Conservation (phyloP, 2,329 filamentous ascomycete species). For the Nemania sp. region DNA sequence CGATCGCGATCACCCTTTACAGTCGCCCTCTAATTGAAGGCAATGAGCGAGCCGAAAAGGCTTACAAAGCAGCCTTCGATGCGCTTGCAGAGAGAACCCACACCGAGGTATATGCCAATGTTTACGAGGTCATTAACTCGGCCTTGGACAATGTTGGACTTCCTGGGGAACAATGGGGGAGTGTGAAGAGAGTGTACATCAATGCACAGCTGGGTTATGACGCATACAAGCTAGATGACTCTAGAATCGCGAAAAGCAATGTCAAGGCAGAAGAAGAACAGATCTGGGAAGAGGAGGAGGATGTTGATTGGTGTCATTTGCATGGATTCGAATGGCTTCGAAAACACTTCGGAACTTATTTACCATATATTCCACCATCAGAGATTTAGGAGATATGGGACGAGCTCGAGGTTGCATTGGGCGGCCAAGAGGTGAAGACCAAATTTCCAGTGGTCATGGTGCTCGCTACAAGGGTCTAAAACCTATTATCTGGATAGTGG, state of each 20-base stretch:
- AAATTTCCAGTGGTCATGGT: conserved; percentile 39
- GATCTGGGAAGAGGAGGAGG: conserved; percentile 36
- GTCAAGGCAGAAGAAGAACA: conserved; percentile 36
- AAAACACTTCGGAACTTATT: conserved; percentile 37
- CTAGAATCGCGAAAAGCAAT: conserved; percentile 17
- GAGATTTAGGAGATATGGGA: conserved; percentile 37
- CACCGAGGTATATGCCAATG: conserved; percentile 1
- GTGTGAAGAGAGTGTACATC: conserved; percentile 40
- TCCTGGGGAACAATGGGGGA: conserved; percentile 34
- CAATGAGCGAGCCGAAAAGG: conserved; percentile 23
- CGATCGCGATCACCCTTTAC: conserved; percentile 43
- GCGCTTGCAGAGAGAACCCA: conserved; percentile 8
- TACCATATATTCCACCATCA: conserved; percentile 30
- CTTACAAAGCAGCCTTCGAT: conserved; percentile 31
- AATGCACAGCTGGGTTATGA: conserved; percentile 27
- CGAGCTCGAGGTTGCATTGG: conserved; percentile 36
- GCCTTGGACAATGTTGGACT: conserved; percentile 36
- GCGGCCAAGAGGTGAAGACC: conserved; percentile 32
- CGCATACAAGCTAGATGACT: conserved; percentile 17
- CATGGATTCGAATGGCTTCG: conserved; percentile 40
- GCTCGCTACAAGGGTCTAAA: conserved; percentile 32
- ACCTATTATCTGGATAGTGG: no score
- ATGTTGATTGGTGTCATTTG: conserved; percentile 34
- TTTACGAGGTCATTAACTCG: conserved; percentile 28
- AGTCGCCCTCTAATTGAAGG: conserved; percentile 28